A percentile compares a stretch with the other conserved stretches of the same genome.
phyloP scores from a whole-genome alignment of 2,329 filamentous ascomycete species.

The Raffaelea deltoideospora region DNA sequence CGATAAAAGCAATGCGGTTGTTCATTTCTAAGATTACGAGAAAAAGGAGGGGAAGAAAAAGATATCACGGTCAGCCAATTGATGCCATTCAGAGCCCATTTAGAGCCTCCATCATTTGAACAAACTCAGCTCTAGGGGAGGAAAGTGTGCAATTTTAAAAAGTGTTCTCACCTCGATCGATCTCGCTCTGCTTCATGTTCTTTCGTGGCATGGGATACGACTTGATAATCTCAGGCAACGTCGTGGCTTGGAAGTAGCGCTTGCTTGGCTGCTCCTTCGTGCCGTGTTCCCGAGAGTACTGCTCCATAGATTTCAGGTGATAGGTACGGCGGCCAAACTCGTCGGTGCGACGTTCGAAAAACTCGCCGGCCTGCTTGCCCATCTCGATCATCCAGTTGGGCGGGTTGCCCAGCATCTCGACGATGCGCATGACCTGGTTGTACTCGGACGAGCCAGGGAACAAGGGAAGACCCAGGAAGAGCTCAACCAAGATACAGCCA shows the following conservation, averaged over 20 bases:
- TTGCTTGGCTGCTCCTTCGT: constrained; percentile 99
- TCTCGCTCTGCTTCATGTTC: constrained; percentile 96
- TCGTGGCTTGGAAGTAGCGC: constrained; percentile 95
- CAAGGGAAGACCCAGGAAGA: constrained; percentile 85
- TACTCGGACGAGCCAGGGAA: constrained; percentile 98
- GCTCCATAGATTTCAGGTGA: constrained; percentile 91
- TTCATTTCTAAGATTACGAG: constrained; percentile 69
- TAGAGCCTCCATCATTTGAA: no score
- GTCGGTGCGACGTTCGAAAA: constrained; percentile 85
- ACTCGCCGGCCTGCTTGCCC: constrained; percentile 93
- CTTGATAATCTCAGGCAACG: constrained; percentile 91
- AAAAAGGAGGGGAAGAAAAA: neutral
- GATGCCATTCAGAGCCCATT: no score
- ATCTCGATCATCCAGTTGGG: constrained; percentile 99
- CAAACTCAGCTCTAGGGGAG: no score
- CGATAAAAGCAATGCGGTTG: constrained; percentile 92
- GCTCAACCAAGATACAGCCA: constrained; percentile 93
- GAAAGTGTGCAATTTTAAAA: neutral
- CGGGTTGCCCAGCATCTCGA: constrained; percentile 93
- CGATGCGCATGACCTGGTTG: constrained; percentile 92
- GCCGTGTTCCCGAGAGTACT: constrained; percentile 88
- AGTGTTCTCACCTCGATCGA: constrained; percentile 64
- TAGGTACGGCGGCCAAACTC: constrained; percentile 88
- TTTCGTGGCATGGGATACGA: constrained; percentile 97
- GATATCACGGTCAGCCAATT: neutral